Conservation (phyloP, 1,139 yeast species). For the Groenewaldozyma sp. region DNA sequence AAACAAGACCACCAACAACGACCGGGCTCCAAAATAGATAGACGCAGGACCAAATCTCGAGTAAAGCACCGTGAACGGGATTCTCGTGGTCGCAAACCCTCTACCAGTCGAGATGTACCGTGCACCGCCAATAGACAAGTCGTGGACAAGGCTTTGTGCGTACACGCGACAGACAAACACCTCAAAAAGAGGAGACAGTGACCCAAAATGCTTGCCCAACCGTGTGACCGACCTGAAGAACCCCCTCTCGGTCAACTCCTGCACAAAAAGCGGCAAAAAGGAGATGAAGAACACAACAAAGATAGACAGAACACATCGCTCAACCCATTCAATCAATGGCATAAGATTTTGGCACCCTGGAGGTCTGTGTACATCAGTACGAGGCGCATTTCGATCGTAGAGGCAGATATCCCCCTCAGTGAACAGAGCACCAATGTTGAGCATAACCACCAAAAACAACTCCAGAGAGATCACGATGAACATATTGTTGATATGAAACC, state of each 20-base stretch:
- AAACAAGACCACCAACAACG: conserved; percentile 50
- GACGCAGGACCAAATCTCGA: conserved; percentile 56
- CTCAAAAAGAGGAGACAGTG: conserved; percentile 77
- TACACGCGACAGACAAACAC: conserved; percentile 82
- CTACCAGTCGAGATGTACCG: conserved; percentile 76
- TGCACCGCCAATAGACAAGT: conserved; percentile 76
- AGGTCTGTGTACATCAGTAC: conserved; percentile 54
- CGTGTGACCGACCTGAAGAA: conserved; percentile 51
- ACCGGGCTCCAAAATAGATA: conserved; percentile 54
- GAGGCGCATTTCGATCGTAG: conserved; percentile 44
- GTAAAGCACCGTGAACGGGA: conserved; percentile 50
- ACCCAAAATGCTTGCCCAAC: conserved; percentile 53
- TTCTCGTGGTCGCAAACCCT: conserved; percentile 69
- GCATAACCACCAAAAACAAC: conserved; percentile 55
- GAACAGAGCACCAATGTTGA: conserved; percentile 57
- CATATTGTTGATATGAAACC: conserved; percentile 76
- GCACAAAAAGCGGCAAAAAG: conserved; percentile 68
- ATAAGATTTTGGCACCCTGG: conserved; percentile 65
- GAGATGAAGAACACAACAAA: conserved; percentile 79
- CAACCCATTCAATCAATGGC: conserved; percentile 75
- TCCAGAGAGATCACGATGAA: conserved; percentile 71
- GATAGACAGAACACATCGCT: conserved; percentile 70
- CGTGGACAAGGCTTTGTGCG: conserved; percentile 58
- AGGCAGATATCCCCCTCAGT: conserved; percentile 53
- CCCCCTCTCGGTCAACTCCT: conserved; percentile 75